These are phyloP conservation scores for Solanum chiquidenum DNA, from an alignment of 257 asterid species.

Conservation along the genomic window DNA sequence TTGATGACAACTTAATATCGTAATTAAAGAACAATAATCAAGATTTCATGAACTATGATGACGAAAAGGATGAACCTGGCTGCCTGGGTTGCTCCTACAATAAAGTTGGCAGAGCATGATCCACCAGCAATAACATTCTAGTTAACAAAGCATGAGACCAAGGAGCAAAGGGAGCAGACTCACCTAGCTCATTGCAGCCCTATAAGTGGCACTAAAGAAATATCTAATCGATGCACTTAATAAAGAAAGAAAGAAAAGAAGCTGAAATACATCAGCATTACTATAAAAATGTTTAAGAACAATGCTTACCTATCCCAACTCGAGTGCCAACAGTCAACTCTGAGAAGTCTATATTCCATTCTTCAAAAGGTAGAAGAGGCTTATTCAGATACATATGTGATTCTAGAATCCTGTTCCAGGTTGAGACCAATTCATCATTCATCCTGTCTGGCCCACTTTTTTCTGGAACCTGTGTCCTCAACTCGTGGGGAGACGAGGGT, in stretches of 20 bases:
- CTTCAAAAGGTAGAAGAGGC: conserved; percentile 77
- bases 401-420: conserved; percentile 82
- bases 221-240: not conserved
- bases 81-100: not conserved
- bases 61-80: not conserved
- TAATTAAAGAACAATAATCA: not conserved
- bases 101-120: not conserved
- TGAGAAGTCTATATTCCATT: conserved; percentile 89
- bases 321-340: conserved; percentile 89
- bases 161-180: not conserved
- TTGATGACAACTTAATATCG: not conserved
- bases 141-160: not conserved
- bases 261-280: not conserved
- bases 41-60: not conserved
- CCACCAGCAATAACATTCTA: not conserved
- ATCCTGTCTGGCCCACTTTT: conserved; percentile 15
- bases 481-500: conserved; percentile 92
- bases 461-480: conserved; percentile 42
- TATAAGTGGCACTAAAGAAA: not conserved
- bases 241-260: not conserved
- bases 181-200: not conserved
- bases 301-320: conserved; percentile 82
- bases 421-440: conserved; percentile 57
- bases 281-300: not conserved
- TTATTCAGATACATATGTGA: conserved; percentile 67